phyloP scores from a whole-genome alignment of 768 basidiomycete genomes.

The Lentinula guzmanii region DNA sequence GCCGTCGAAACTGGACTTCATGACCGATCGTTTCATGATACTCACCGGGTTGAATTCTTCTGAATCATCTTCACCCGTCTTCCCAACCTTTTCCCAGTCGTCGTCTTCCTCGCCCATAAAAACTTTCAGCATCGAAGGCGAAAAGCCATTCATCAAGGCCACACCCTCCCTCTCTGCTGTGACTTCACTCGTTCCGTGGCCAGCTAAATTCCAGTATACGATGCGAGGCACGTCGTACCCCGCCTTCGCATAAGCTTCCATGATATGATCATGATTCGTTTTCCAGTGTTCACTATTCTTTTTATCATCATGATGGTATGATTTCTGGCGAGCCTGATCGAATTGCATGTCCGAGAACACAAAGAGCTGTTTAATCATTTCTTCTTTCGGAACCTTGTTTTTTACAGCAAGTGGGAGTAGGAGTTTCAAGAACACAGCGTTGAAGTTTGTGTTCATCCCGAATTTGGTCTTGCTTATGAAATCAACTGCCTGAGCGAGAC shows the following conservation, averaged over 20 bases:
- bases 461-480: conserved; percentile 32
- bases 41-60: conserved; percentile 33
- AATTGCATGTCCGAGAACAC: conserved; percentile 82
- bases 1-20: conserved; percentile 46
- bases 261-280: conserved; percentile 57
- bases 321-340: conserved; percentile 26
- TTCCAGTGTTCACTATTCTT: conserved; percentile 32
- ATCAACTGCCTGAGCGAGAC: conserved; percentile 30
- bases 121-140: conserved; percentile 62
- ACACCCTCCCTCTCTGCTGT: conserved; percentile 51
- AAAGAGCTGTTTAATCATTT: conserved; percentile 74
- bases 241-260: conserved; percentile 45
- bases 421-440: conserved; percentile 55
- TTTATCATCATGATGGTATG: neutral
- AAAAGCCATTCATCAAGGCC: conserved; percentile 66
- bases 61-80: conserved; percentile 16
- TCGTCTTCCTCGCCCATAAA: conserved; percentile 54
- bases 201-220: conserved; percentile 63
- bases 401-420: conserved; percentile 55
- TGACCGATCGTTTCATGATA: conserved; percentile 42
- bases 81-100: conserved; percentile 13
- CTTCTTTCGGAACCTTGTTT: conserved; percentile 52
- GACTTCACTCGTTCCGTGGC: conserved; percentile 36
- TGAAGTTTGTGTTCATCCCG: conserved; percentile 58
- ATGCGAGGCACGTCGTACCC: conserved; percentile 72